Conservation (phyloP, 75 land plant species). For the Cryptomeria japonica region DNA sequence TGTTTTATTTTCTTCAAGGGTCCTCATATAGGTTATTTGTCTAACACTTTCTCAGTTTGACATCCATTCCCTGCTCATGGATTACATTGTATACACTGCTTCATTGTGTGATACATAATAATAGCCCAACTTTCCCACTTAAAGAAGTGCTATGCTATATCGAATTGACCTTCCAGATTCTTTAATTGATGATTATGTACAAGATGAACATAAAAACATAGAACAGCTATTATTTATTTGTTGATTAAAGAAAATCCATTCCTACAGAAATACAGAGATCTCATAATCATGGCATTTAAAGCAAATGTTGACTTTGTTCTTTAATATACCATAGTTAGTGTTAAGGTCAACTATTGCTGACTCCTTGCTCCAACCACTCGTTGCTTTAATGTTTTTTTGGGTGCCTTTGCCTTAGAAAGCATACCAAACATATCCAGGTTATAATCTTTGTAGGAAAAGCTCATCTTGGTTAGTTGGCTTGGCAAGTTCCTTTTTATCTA, state of each 20-base stretch:
- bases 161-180: not conserved
- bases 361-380: not conserved
- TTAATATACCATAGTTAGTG: not conserved
- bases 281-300: not conserved
- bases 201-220: not conserved
- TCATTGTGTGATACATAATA: not conserved
- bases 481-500: not conserved
- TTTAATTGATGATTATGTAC: not conserved
- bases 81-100: not conserved
- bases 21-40: not conserved
- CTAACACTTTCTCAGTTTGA: not conserved
- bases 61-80: not conserved
- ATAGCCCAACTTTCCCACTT: not conserved
- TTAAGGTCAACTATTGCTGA: not conserved
- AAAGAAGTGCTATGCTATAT: not conserved
- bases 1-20: not conserved
- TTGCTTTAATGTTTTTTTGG: not conserved
- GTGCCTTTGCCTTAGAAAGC: not conserved
- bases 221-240: not conserved
- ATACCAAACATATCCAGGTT: constrained; percentile 1
- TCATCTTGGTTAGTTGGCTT: not conserved
- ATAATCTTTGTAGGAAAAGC: not conserved
- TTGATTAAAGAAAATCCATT: not conserved
- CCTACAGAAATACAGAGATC: not conserved
- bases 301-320: not conserved